These are phyloP conservation scores for Kernera saxatilis DNA, from an alignment of 345 rosid species.

Conservation along the genomic window DNA sequence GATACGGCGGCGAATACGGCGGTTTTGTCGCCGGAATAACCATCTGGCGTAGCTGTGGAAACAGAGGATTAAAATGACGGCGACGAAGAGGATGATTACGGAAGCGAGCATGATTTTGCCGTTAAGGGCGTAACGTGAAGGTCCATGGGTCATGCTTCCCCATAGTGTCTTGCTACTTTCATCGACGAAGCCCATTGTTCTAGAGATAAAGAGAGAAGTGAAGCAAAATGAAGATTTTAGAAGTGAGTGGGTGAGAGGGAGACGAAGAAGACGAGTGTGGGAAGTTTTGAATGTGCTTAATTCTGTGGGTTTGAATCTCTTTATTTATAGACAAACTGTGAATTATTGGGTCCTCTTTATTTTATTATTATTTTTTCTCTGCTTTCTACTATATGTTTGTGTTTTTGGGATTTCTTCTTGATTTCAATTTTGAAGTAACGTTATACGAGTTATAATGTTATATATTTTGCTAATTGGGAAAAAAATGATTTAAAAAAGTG, in stretches of 20 bases:
- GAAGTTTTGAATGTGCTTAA: conserved; percentile 7
- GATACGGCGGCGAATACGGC: conserved; percentile 38
- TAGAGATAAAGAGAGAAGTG: background rate
- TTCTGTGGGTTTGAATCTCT: conserved; percentile 17
- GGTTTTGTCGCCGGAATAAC: conserved; percentile 37
- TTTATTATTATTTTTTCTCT: background rate
- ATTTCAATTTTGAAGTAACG: background rate
- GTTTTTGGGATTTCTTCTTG: background rate
- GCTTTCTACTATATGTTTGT: background rate
- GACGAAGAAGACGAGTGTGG: conserved; percentile 1
- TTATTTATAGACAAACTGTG: conserved; percentile 24
- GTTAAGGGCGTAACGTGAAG: conserved; percentile 31
- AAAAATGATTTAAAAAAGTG: background rate
- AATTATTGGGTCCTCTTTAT: background rate
- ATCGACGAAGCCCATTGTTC: conserved; percentile 9
- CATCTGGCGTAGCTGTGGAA: conserved; percentile 61
- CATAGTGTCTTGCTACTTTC: conserved; percentile 3
- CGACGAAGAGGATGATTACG: conserved; percentile 49
- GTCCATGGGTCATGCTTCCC: conserved; percentile 10
- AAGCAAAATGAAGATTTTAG: background rate
- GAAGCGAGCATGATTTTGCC: conserved; percentile 61
- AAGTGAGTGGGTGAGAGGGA: background rate
- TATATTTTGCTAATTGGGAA: background rate
- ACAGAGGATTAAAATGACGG: conserved; percentile 40
- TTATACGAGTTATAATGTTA: background rate